Conservation (phyloP, 371 early-diverging fungal genomes). For the Mortierella sp. region DNA sequence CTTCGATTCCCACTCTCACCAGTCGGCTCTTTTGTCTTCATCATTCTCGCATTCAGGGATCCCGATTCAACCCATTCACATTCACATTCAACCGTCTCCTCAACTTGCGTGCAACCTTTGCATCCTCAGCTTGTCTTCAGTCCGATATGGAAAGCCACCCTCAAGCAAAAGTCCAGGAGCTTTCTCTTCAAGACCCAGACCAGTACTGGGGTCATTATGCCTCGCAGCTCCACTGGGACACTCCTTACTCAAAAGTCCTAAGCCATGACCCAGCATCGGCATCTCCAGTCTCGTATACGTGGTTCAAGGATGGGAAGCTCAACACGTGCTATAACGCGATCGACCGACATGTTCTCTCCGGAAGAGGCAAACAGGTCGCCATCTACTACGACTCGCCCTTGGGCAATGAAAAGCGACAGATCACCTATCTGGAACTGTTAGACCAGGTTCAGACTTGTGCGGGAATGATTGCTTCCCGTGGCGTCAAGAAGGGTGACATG, state of each 20-base stretch:
- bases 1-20: conserved; percentile 2
- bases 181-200: conserved; percentile 30
- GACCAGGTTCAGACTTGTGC: conserved; percentile 79
- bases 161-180: conserved; percentile 18
- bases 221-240: conserved; percentile 40
- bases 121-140: background rate
- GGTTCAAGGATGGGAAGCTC: conserved; percentile 80
- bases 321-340: conserved; percentile 95
- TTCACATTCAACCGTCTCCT: conserved; percentile 1
- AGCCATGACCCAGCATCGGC: background rate
- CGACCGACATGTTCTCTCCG: conserved; percentile 82
- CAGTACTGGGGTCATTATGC: conserved; percentile 37
- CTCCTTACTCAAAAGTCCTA: conserved; percentile 38
- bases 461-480: conserved; percentile 77
- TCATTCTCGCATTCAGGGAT: background rate
- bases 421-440: conserved; percentile 81
- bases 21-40: background rate
- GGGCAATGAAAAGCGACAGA: conserved; percentile 60
- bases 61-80: background rate
- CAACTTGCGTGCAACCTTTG: conserved; percentile 2
- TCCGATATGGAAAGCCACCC: conserved; percentile 23
- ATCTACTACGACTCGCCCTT: conserved; percentile 86
- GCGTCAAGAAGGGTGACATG: conserved; percentile 82
- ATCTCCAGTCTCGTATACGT: conserved; percentile 48
- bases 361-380: conserved; percentile 64